Conservation (phyloP, 768 basidiomycete genomes). For the Saitozyma sp. region DNA sequence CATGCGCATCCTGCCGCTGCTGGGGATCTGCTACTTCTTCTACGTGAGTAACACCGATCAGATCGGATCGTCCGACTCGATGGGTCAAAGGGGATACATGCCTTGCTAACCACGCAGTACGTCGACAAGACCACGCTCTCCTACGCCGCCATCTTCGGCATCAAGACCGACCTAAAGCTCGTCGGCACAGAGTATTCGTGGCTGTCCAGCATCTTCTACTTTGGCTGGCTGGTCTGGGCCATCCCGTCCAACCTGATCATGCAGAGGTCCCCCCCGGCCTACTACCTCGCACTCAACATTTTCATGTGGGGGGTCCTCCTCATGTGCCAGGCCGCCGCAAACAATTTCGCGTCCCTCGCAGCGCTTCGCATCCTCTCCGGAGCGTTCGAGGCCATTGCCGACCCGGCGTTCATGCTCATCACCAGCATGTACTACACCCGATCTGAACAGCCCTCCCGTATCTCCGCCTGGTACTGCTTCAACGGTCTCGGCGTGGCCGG, state of each 20-base stretch:
- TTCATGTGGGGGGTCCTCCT: constrained; percentile 55
- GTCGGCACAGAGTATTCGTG: constrained; percentile 51
- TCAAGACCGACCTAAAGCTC: constrained; percentile 52
- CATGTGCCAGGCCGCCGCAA: constrained; percentile 55
- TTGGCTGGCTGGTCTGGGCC: constrained; percentile 56
- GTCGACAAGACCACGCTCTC: constrained; percentile 50
- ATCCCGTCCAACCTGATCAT: constrained; percentile 56
- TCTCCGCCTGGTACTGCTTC: constrained; percentile 54
- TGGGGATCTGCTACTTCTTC: constrained; percentile 16
- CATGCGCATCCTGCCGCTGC: constrained; percentile 32
- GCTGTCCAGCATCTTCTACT: constrained; percentile 26
- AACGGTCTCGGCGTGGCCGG: constrained; percentile 56
- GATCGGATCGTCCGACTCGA: neutral
- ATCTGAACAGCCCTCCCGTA: constrained; percentile 54
- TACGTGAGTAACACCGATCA: neutral
- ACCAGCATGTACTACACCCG: constrained; percentile 56
- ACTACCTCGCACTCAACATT: constrained; percentile 55
- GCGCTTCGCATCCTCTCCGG: constrained; percentile 55
- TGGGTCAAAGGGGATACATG: no score
- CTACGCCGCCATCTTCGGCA: constrained; percentile 50
- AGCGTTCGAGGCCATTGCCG: constrained; percentile 55
- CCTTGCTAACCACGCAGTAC: constrained; percentile 2
- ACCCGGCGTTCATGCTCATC: constrained; percentile 54
- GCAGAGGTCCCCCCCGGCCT: constrained; percentile 54
- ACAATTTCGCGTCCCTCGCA: constrained; percentile 54